Base-by-base conservation (phyloP, 257 asterid species). In the Oldenlandia corymbosa region DNA sequence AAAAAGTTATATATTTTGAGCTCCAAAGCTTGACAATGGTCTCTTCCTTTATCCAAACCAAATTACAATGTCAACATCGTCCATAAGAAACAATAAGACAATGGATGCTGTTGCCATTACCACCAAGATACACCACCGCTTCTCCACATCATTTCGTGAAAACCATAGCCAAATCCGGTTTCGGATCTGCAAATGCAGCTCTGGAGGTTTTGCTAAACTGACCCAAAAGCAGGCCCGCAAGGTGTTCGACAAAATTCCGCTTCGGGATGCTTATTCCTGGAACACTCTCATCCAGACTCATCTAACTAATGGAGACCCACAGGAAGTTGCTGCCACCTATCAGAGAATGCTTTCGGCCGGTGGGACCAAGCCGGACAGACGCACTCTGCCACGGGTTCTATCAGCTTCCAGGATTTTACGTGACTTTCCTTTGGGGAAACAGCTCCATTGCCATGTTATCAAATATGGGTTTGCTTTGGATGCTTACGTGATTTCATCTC, bases 341-440 rank as follows among this genome's bases (percentile, higher is more conserved):
- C 53, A 51, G 39, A 50, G 52, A 41, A 74, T 74, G 79, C 71
- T 68, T 21, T 41, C 43, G 48, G 48, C 62, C n/a, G 79, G 79
- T 14, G 66, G n/a, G n/a, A n/a, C 61, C 54, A 56, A 43, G 48
- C 79, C 79, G 6, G 74, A 69, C 27, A 54, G 75, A 7, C 75
- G 42, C 68, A 74, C 79, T 23, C 51, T 74, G 55, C 79, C 79
- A 23, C 74, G 79, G 24, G 65, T 74, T 65, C 62, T 74, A 32
- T 37, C 75, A 0, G 68, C 71, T 21, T 68, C 75, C 11, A 53
- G 75, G 39, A 45, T 39, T 54, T 64, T 64, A 41, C 45, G 73
- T 7, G 28, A 65, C 57, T 69, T 74, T 6, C 42, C 71, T 39
- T 47, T 68, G 12, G 79, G 79, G 14, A 58, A 68, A 23, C 79